These are phyloP conservation scores for Hypoxylon fuscum DNA, from an alignment of 495 filamentous ascomycete species.

Conservation along the genomic window DNA sequence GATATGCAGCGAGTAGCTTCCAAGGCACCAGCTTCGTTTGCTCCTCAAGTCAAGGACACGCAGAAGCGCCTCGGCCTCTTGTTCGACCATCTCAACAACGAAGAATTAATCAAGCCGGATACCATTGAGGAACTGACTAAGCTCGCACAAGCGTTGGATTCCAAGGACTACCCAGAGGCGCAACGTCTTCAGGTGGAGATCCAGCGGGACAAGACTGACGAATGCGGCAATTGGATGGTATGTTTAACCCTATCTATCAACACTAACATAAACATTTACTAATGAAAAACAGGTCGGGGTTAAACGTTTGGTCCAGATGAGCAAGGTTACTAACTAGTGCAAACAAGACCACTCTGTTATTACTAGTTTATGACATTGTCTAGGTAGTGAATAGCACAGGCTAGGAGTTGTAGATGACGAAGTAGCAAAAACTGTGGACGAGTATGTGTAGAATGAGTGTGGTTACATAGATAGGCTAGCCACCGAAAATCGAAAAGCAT, in stretches of 20 bases:
- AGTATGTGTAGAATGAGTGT: conserved; percentile 29
- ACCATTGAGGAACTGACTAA: conserved; percentile 73
- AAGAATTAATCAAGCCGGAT: conserved; percentile 83
- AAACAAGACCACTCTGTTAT: neutral
- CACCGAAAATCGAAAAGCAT: conserved; percentile 28
- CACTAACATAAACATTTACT: conserved; percentile 18
- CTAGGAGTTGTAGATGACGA: conserved; percentile 12
- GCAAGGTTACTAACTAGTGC: conserved; percentile 68
- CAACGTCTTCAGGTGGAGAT: conserved; percentile 80
- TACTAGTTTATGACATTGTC: neutral
- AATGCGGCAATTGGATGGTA: conserved; percentile 97
- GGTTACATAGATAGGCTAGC: conserved; percentile 32
- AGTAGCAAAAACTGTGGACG: conserved; percentile 27
- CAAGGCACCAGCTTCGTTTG: conserved; percentile 82
- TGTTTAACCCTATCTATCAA: conserved; percentile 50
- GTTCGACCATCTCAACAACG: conserved; percentile 97
- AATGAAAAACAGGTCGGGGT: conserved; percentile 75
- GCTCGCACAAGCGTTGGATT: conserved; percentile 72
- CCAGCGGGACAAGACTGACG: conserved; percentile 79
- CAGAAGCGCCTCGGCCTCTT: conserved; percentile 90
- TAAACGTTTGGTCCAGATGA: conserved; percentile 92
- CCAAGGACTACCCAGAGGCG: conserved; percentile 79
- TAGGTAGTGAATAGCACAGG: neutral
- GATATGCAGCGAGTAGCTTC: conserved; percentile 90
- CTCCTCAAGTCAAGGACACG: conserved; percentile 87